These are phyloP conservation scores for Melanopsichium pennsylvanicum DNA, from an alignment of 1,284 basidiomycete species.

Conservation along the genomic window DNA sequence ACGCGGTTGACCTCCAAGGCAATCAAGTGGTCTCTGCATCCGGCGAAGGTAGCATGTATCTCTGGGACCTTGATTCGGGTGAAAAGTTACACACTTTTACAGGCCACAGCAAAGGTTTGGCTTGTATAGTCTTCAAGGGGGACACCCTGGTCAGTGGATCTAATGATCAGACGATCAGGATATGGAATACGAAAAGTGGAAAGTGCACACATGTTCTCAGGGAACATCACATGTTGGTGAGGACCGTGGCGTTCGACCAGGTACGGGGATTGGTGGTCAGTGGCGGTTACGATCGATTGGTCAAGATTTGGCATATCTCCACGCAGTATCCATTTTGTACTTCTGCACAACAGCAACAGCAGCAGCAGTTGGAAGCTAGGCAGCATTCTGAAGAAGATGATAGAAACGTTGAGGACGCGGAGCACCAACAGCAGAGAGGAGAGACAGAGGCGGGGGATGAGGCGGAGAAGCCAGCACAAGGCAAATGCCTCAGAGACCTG, in stretches of 20 bases:
- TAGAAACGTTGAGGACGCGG: too few species aligned
- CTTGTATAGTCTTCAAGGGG: conserved; percentile 44
- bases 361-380: not conserved
- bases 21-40: conserved; percentile 46
- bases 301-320: conserved; percentile 41
- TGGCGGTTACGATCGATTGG: conserved; percentile 52
- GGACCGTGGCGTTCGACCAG: conserved; percentile 41
- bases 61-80: conserved; percentile 48
- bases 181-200: conserved; percentile 48
- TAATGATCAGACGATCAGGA: conserved; percentile 54
- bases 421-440: not conserved
- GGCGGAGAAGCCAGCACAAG: not conserved
- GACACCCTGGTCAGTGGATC: conserved; percentile 45
- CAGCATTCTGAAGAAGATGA: not conserved
- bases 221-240: conserved; percentile 44
- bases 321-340: too few species aligned
- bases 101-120: conserved; percentile 49
- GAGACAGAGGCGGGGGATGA: not conserved
- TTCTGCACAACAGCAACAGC: not conserved
- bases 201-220: conserved; percentile 33
- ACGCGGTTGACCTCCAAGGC: conserved; percentile 38
- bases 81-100: conserved; percentile 35
- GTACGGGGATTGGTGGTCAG: conserved; percentile 31
- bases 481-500: conserved; percentile 24
- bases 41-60: conserved; percentile 47